These are phyloP conservation scores for Saccharum officinarum DNA, from an alignment of 176 grass and related monocot species.

Conservation along the genomic window DNA sequence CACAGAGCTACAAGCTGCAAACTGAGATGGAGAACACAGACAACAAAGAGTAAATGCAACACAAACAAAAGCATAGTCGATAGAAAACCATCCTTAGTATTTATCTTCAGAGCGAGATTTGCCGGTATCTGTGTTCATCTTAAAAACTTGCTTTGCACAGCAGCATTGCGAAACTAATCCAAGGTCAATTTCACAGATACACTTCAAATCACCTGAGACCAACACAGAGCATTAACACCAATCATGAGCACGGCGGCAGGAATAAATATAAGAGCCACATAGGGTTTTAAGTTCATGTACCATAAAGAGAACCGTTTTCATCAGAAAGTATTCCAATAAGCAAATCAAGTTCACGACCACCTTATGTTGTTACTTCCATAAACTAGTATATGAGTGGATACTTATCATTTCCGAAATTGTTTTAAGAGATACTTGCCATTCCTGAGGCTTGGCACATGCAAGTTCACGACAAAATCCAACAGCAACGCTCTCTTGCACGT, in stretches of 20 bases:
- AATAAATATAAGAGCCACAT: not conserved
- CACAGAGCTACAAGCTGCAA: too few relatives aligned
- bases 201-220: conserved; percentile 83
- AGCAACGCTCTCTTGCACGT: conserved; percentile 62
- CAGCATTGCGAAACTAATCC: conserved; percentile 83
- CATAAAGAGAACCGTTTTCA: conserved; percentile 88
- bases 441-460: conserved; percentile 87
- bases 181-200: conserved; percentile 90
- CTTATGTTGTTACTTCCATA: conserved; percentile 18
- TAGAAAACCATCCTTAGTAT: conserved; percentile 66
- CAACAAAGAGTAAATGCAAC: too few relatives aligned
- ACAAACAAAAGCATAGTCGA: not conserved
- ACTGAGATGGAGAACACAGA: too few relatives aligned
- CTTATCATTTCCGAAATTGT: conserved; percentile 47
- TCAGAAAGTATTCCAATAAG: conserved; percentile 91
- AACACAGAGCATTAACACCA: not conserved
- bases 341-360: conserved; percentile 56
- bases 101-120: conserved; percentile 96
- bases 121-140: conserved; percentile 76
- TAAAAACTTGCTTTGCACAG: conserved; percentile 82
- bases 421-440: conserved; percentile 58
- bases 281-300: conserved; percentile 36
- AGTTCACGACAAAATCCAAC: conserved; percentile 68
- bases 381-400: conserved; percentile 15
- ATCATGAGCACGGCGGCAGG: not conserved